These are phyloP conservation scores for Neodidymelliopsis sp. DNA, from an alignment of 2,329 filamentous ascomycete genomes.

Conservation along the genomic window DNA sequence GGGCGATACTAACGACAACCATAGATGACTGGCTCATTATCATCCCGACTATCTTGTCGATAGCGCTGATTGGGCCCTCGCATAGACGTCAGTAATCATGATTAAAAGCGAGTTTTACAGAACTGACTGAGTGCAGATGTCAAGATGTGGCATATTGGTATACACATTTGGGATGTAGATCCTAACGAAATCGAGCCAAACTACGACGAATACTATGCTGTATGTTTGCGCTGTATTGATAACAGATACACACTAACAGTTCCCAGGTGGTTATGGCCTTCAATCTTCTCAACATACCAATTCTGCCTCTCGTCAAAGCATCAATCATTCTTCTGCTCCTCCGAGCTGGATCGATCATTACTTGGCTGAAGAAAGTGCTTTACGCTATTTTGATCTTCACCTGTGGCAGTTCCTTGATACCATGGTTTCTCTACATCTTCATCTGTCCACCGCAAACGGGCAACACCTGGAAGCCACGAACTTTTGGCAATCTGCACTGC, in stretches of 20 bases:
- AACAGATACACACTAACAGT: slow-evolving; percentile 10
- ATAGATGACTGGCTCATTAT: slow-evolving; percentile 52
- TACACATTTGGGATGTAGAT: slow-evolving; percentile 48
- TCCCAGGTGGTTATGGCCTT: slow-evolving; percentile 46
- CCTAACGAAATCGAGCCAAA: slow-evolving; percentile 46
- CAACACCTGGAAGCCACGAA: slow-evolving; percentile 49
- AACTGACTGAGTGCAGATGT: slow-evolving; percentile 33
- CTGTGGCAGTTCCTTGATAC: slow-evolving; percentile 44
- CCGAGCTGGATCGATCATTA: slow-evolving; percentile 49
- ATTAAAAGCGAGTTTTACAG: neutral
- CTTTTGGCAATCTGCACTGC: slow-evolving; percentile 50
- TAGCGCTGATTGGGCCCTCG: slow-evolving; percentile 48
- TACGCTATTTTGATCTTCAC: slow-evolving; percentile 50
- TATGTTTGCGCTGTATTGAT: slow-evolving; percentile 19
- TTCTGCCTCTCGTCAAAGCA: slow-evolving; percentile 51
- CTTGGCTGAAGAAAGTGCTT: slow-evolving; percentile 48
- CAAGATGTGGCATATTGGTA: slow-evolving; percentile 49
- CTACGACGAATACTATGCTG: slow-evolving; percentile 47
- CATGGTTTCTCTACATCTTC: slow-evolving; percentile 51
- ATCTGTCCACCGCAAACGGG: slow-evolving; percentile 50
- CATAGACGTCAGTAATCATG: slow-evolving; percentile 39
- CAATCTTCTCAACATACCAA: slow-evolving; percentile 51
- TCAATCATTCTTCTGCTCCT: slow-evolving; percentile 51
- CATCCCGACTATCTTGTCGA: slow-evolving; percentile 44
- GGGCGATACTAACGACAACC: neutral